These are phyloP conservation scores for Venturia oleaginea DNA, from an alignment of 2,329 filamentous ascomycete species.

Conservation along the genomic window DNA sequence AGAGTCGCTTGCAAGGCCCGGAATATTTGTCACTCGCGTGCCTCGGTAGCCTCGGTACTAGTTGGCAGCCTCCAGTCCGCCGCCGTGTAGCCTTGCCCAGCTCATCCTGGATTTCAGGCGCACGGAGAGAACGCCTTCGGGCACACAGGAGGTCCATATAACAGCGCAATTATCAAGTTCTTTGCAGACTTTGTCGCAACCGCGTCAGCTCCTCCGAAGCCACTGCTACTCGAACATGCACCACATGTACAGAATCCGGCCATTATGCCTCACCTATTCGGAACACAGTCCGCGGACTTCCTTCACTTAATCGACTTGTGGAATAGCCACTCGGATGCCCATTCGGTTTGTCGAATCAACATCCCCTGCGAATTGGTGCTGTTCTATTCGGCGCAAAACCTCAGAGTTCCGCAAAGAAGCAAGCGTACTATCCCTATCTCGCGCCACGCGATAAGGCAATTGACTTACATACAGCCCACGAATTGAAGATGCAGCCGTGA, in stretches of 20 bases:
- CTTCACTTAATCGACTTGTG: background rate
- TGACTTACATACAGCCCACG: background rate
- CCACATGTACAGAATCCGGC: background rate
- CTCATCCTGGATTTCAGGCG: background rate
- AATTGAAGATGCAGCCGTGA: background rate
- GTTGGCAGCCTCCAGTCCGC: background rate
- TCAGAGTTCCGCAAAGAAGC: background rate
- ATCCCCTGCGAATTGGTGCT: background rate
- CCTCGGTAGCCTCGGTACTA: no score
- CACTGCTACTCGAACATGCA: background rate
- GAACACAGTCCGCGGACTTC: background rate
- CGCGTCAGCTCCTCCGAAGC: constrained; percentile 4
- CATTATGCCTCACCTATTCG: background rate
- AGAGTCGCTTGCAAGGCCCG: no score
- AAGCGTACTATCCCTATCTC: background rate
- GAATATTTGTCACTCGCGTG: no score
- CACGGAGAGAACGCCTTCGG: background rate
- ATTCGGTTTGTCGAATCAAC: background rate
- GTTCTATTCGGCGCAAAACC: background rate
- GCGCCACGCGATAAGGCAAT: constrained; percentile 3
- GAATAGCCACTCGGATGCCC: background rate
- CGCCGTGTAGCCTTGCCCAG: background rate
- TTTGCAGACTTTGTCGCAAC: background rate
- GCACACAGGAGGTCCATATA: background rate
- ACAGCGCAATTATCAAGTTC: background rate